Percentiles rank a stretch among this genome's conserved stretches.
Conservation (phyloP, 129 eudicot genomes). For the Heracleum sosnowskyi region DNA sequence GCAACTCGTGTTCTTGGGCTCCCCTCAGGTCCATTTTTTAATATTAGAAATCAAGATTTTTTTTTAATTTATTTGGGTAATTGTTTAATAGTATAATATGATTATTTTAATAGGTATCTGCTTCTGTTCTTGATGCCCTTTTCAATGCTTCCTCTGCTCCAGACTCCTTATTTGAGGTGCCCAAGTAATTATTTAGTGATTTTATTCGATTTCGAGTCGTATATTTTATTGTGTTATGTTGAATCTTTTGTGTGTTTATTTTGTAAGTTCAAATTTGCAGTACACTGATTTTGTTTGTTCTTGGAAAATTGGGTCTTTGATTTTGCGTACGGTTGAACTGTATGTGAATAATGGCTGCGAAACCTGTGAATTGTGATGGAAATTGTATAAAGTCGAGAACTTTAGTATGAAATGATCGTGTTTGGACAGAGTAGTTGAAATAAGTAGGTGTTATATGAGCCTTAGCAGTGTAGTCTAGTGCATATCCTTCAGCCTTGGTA, state of each 20-base stretch:
- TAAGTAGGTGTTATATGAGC: background rate
- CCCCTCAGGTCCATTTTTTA: slow-evolving; percentile 50
- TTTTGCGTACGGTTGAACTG: background rate
- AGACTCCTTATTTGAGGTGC: slow-evolving; percentile 70
- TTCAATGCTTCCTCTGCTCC: slow-evolving; percentile 58
- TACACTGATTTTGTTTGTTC: background rate
- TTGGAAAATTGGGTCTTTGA: background rate
- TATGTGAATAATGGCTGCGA: background rate
- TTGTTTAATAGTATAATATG: background rate
- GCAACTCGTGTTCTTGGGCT: slow-evolving; percentile 73
- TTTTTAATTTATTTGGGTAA: too few species aligned
- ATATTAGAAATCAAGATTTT: background rate
- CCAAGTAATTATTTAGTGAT: background rate
- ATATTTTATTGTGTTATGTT: background rate
- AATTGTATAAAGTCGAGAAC: background rate
- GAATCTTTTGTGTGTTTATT: background rate
- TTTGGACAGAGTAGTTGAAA: background rate
- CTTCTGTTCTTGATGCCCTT: slow-evolving; percentile 75
- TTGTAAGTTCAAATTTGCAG: background rate
- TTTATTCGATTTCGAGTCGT: background rate
- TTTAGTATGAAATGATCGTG: background rate
- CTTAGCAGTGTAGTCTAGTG: background rate
- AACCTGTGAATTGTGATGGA: background rate
- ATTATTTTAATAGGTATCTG: slow-evolving; percentile 44
- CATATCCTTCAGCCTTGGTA: background rate